phyloP scores from a whole-genome alignment of 2,329 filamentous ascomycete species.

The Pseudonectria foliicola region DNA sequence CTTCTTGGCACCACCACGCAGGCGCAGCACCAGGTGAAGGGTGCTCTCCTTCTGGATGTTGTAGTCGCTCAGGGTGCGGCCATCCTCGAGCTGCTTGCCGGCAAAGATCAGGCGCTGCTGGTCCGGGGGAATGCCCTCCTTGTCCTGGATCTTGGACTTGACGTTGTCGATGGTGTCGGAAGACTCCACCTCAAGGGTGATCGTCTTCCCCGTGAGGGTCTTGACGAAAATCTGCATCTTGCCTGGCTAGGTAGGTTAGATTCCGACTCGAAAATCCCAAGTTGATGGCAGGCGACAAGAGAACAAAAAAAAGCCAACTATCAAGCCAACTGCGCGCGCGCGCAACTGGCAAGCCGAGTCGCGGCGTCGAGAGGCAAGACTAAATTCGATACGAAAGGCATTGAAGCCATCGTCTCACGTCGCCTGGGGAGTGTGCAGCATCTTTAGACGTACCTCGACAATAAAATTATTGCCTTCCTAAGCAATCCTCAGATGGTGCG shows the following conservation, averaged over 20 bases:
- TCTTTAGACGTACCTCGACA: conserved; percentile 58
- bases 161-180: conserved; percentile 99
- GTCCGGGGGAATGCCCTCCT: conserved; percentile 98
- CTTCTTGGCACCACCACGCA: conserved; percentile 99
- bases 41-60: conserved; percentile 99
- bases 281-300: conserved; percentile 4
- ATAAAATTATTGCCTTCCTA: conserved; percentile 54
- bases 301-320: conserved; percentile 5
- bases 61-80: conserved; percentile 98
- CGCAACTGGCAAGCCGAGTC: not conserved
- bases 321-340: not conserved
- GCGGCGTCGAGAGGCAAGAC: conserved; percentile 3
- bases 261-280: conserved; percentile 11
- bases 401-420: conserved; percentile 22
- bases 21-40: conserved; percentile 94
- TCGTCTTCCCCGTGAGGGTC: conserved; percentile 98
- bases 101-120: conserved; percentile 99
- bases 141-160: conserved; percentile 98
- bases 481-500: conserved; percentile 52
- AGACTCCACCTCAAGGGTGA: conserved; percentile 99
- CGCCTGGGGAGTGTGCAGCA: conserved; percentile 31
- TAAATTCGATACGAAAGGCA: conserved; percentile 26
- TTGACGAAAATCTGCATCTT: conserved; percentile 75
- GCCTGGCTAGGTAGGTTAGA: conserved; percentile 46
- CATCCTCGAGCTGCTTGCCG: conserved; percentile 99